phyloP scores from a whole-genome alignment of 495 filamentous ascomycete genomes.

The Clohesyomyces aquaticus region DNA sequence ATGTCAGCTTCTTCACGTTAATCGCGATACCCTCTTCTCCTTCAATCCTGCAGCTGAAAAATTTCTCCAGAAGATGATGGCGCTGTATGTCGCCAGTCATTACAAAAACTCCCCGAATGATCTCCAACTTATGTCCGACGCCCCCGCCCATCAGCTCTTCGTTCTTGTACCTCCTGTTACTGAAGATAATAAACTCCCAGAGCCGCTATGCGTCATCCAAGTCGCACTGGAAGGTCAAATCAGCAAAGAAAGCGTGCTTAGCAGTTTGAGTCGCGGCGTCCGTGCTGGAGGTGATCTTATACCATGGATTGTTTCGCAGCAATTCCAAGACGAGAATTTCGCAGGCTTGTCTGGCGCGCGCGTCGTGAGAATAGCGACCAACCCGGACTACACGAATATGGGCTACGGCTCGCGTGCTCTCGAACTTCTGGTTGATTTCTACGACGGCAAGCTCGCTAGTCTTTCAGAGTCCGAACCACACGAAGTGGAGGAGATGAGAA shows the following conservation, averaged over 20 bases:
- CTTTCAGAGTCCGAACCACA: constrained; percentile 61
- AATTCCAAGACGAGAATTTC: constrained; percentile 98
- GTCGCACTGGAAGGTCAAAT: constrained; percentile 94
- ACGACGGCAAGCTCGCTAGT: constrained; percentile 88
- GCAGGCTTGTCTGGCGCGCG: constrained; percentile 90
- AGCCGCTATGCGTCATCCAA: constrained; percentile 93
- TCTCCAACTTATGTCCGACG: constrained; percentile 95
- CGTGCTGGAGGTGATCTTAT: constrained; percentile 94
- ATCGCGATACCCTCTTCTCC: constrained; percentile 95
- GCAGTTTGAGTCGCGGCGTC: constrained; percentile 84
- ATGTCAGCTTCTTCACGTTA: constrained; percentile 90
- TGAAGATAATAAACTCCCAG: constrained; percentile 78
- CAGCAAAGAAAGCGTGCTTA: constrained; percentile 87
- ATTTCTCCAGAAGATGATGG: constrained; percentile 97
- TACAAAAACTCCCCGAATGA: constrained; percentile 99
- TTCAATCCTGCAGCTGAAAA: constrained; percentile 97
- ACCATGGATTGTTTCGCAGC: constrained; percentile 96
- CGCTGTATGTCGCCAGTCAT: constrained; percentile 95
- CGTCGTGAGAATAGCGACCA: constrained; percentile 92
- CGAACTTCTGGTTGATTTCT: constrained; percentile 85
- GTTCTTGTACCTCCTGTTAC: constrained; percentile 88
- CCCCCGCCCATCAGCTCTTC: constrained; percentile 94
- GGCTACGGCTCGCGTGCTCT: constrained; percentile 92
- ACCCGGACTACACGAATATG: constrained; percentile 92
- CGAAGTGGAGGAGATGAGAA: constrained; percentile 66